phyloP scores from a whole-genome alignment of 1,284 basidiomycete species.

The Trichosporon coremiiforme region DNA sequence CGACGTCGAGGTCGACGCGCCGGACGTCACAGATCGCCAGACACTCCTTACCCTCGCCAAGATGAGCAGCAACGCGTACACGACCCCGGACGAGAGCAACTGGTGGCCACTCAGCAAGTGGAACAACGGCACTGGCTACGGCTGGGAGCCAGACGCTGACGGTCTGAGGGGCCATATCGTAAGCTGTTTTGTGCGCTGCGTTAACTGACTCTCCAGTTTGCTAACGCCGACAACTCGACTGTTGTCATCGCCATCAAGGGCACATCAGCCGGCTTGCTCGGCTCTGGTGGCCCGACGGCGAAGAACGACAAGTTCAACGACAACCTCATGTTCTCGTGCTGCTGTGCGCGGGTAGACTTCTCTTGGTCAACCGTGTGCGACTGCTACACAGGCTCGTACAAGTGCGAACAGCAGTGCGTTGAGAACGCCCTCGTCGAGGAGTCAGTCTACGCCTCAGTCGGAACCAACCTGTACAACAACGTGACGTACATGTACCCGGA shows the following conservation, averaged over 20 bases:
- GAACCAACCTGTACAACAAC: conserved; percentile 91
- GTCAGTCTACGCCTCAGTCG: conserved; percentile 71
- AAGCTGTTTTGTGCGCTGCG: conserved; percentile 21
- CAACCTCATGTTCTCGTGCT: conserved; percentile 97
- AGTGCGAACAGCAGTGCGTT: conserved; percentile 81
- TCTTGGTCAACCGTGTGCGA: conserved; percentile 94
- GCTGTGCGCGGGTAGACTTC: conserved; percentile 92
- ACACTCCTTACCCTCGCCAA: conserved; percentile 83
- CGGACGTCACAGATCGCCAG: conserved; percentile 70
- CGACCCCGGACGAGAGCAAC: conserved; percentile 62
- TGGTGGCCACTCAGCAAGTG: conserved; percentile 80
- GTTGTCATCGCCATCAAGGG: conserved; percentile 93
- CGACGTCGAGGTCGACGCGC: conserved; percentile 59
- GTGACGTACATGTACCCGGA: conserved; percentile 90
- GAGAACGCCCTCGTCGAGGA: conserved; percentile 78
- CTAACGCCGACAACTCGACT: conserved; percentile 78
- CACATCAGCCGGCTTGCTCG: conserved; percentile 77
- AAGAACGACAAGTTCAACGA: conserved; percentile 94
- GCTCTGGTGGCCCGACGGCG: conserved; percentile 78
- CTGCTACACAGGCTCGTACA: conserved; percentile 79
- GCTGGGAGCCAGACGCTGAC: conserved; percentile 85
- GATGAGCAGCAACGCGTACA: conserved; percentile 92
- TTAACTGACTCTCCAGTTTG: conserved; percentile 60
- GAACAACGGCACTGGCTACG: conserved; percentile 75
- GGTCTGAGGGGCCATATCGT: conserved; percentile 85